Evolutionary conservation across 2,329 filamentous ascomycete species (phyloP).

Genomic region (Fusarium gaditjirri): DNA sequence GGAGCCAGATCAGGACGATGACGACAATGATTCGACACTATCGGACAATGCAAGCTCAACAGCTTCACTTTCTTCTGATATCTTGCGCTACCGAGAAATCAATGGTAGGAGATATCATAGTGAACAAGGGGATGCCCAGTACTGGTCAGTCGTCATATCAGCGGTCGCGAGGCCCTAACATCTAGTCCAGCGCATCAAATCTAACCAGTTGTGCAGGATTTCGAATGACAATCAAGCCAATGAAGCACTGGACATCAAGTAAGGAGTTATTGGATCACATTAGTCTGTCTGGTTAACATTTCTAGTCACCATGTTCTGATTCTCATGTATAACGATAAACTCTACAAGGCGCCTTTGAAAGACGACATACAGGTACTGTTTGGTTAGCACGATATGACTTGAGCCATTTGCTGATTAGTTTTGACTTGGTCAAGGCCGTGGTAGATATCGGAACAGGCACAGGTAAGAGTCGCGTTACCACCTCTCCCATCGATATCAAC

Average conservation of each 20-base stretch:
- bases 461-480: neutral
- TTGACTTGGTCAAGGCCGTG: neutral
- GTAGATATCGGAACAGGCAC: constrained; percentile 23
- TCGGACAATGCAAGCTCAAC: constrained; percentile 6
- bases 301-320: constrained; percentile 4
- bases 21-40: neutral
- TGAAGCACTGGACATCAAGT: constrained; percentile 18
- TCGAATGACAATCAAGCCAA: constrained; percentile 16
- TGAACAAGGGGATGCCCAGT: neutral
- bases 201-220: neutral
- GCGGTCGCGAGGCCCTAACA: accelerated
- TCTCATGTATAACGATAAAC: neutral
- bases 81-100: constrained; percentile 4
- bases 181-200: accelerated
- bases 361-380: neutral
- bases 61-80: neutral
- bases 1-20: neutral
- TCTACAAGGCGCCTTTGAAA: neutral
- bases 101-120: constrained; percentile 10
- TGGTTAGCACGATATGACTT: accelerated
- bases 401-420: accelerated
- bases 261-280: accelerated
- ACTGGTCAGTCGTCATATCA: neutral
- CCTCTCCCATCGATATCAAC: accelerated
- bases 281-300: accelerated